Percentiles rank a stretch among this genome's conserved stretches.
phyloP scores from a whole-genome alignment of 345 rosid genomes.

The Microthlaspi erraticum region DNA sequence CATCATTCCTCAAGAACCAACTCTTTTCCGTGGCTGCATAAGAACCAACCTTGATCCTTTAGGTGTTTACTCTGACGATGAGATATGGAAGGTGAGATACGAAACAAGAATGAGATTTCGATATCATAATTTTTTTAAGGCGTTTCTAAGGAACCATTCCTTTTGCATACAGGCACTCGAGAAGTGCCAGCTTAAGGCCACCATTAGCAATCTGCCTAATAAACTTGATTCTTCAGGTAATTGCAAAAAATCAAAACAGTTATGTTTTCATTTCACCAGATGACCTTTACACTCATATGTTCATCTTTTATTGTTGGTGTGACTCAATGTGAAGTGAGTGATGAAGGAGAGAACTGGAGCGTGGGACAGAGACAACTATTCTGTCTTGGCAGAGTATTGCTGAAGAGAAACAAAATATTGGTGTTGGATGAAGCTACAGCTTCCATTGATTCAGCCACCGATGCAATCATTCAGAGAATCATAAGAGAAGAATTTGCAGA shows the following conservation, averaged over 20 bases:
- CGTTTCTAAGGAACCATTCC: slow-evolving; percentile 5
- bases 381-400: slow-evolving; percentile 77
- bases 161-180: slow-evolving; percentile 59
- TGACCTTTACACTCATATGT: neutral
- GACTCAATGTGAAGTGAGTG: slow-evolving; percentile 53
- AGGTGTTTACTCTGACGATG: slow-evolving; percentile 68
- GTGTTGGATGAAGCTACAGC: slow-evolving; percentile 80
- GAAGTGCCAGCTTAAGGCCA: slow-evolving; percentile 77
- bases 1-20: slow-evolving; percentile 96
- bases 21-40: slow-evolving; percentile 81
- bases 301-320: neutral
- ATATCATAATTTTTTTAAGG: neutral
- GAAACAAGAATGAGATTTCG: neutral
- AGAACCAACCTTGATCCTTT: slow-evolving; percentile 88
- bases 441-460: slow-evolving; percentile 73
- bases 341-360: slow-evolving; percentile 91
- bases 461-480: slow-evolving; percentile 68
- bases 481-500: slow-evolving; percentile 67
- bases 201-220: slow-evolving; percentile 59
- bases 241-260: neutral
- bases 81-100: slow-evolving; percentile 78
- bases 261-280: neutral
- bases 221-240: slow-evolving; percentile 67
- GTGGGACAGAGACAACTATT: slow-evolving; percentile 77
- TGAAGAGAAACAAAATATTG: slow-evolving; percentile 65